Conservation (phyloP, 2,329 filamentous ascomycete genomes). For the Alternaria rosae region DNA sequence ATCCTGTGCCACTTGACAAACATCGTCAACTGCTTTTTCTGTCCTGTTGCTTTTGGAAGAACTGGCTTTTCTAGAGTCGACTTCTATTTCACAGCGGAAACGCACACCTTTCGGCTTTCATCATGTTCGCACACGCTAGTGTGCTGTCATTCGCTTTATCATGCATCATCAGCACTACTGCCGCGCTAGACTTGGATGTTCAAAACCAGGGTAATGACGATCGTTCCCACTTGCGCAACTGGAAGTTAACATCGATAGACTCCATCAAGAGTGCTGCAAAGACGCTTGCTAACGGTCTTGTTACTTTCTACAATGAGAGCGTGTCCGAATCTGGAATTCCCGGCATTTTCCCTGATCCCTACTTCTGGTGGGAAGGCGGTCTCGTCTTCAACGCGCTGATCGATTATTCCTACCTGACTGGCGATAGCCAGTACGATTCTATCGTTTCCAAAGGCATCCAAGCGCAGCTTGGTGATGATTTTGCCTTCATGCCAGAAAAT, state of each 20-base stretch:
- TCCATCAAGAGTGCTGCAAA: conserved; percentile 34
- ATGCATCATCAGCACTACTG: conserved; percentile 14
- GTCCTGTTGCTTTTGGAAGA: background rate
- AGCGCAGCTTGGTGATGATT: conserved; percentile 43
- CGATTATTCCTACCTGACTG: conserved; percentile 55
- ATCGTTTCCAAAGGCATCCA: conserved; percentile 51
- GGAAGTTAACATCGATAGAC: conserved; percentile 18
- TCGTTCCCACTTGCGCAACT: background rate
- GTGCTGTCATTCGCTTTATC: conserved; percentile 27
- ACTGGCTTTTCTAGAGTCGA: background rate
- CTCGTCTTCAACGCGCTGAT: conserved; percentile 30
- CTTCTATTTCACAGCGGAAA: background rate
- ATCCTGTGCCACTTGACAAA: background rate
- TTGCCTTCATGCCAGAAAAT: conserved; percentile 52
- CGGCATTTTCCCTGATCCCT: conserved; percentile 29
- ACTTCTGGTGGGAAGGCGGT: conserved; percentile 36
- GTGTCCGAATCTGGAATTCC: conserved; percentile 11
- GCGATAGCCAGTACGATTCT: conserved; percentile 51
- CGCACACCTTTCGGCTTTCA: conserved; percentile 6
- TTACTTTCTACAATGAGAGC: conserved; percentile 28
- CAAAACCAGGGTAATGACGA: conserved; percentile 22
- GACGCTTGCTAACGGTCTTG: conserved; percentile 29
- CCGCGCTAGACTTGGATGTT: conserved; percentile 30
- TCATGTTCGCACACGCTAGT: conserved; percentile 25
- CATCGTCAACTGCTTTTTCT: background rate